Evolutionary conservation across 768 basidiomycete species (phyloP).

Genomic region (Podaxis mareebaensis): DNA sequence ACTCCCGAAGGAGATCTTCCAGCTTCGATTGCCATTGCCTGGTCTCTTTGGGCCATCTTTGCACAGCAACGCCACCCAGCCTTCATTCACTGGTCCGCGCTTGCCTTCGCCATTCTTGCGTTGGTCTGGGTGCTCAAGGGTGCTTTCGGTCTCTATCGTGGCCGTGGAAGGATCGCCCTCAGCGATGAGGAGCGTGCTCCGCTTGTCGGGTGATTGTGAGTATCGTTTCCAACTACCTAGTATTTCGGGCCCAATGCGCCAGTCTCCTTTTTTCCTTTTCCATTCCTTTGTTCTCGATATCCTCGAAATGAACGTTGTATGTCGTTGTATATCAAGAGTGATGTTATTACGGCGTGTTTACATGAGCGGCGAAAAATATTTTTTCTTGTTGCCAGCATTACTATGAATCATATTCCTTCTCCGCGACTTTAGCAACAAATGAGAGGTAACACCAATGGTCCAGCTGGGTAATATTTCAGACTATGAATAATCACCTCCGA

Average conservation of each 20-base stretch:
- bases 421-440: background rate
- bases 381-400: background rate
- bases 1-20: conserved; percentile 89
- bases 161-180: conserved; percentile 57
- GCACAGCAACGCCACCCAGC: conserved; percentile 62
- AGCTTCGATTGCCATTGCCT: conserved; percentile 87
- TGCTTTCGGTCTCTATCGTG: conserved; percentile 53
- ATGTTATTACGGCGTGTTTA: background rate
- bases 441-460: background rate
- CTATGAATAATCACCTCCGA: background rate
- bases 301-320: background rate
- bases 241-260: background rate
- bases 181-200: conserved; percentile 89
- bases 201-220: conserved; percentile 49
- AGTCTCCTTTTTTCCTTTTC: background rate
- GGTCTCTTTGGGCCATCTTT: conserved; percentile 94
- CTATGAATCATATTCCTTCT: background rate
- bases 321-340: background rate
- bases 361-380: background rate
- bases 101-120: conserved; percentile 83
- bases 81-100: conserved; percentile 90
- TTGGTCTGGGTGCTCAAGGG: conserved; percentile 86
- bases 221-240: background rate
- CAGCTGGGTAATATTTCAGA: background rate
- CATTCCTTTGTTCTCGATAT: background rate